phyloP scores from a whole-genome alignment of 805 yeast genomes.

The Suhomyces vadensis region DNA sequence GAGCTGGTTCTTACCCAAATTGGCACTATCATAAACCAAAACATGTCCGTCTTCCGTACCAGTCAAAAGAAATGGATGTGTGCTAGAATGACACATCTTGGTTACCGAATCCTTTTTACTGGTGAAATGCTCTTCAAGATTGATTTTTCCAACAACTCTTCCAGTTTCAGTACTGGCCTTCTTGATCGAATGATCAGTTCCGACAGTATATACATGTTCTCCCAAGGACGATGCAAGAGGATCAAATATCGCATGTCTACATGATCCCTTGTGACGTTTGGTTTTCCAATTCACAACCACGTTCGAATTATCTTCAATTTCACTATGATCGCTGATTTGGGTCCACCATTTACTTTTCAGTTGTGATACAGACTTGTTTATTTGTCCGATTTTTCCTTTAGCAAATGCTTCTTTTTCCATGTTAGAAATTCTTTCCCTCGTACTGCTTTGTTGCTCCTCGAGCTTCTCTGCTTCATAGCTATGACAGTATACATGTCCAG shows the following conservation, averaged over 20 bases:
- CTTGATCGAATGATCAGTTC: slow-evolving; percentile 78
- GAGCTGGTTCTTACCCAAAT: slow-evolving; percentile 40
- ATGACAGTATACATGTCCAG: slow-evolving; percentile 71
- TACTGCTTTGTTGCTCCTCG: slow-evolving; percentile 29
- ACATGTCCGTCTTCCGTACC: slow-evolving; percentile 75
- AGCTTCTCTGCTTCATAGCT: slow-evolving; percentile 54
- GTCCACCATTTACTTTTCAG: slow-evolving; percentile 50
- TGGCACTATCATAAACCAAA: slow-evolving; percentile 58
- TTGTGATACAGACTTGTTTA: slow-evolving; percentile 31
- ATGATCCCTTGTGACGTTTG: slow-evolving; percentile 85
- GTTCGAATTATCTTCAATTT: slow-evolving; percentile 25
- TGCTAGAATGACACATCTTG: slow-evolving; percentile 45
- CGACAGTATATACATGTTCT: slow-evolving; percentile 62
- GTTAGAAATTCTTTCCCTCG: slow-evolving; percentile 22
- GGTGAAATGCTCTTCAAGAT: slow-evolving; percentile 21
- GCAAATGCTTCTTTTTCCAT: slow-evolving; percentile 27
- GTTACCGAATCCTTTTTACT: slow-evolving; percentile 37
- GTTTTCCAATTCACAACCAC: slow-evolving; percentile 70
- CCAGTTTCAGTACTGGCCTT: slow-evolving; percentile 73
- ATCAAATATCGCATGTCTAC: slow-evolving; percentile 70
- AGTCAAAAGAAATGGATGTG: slow-evolving; percentile 51
- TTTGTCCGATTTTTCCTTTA: slow-evolving; percentile 21
- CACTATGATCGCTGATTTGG: slow-evolving; percentile 29
- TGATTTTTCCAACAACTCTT: slow-evolving; percentile 61
- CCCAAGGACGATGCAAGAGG: slow-evolving; percentile 49